Evolutionary conservation across 73 alveolate species (phyloP).

Genomic region (Blepharisma stoltei): DNA sequence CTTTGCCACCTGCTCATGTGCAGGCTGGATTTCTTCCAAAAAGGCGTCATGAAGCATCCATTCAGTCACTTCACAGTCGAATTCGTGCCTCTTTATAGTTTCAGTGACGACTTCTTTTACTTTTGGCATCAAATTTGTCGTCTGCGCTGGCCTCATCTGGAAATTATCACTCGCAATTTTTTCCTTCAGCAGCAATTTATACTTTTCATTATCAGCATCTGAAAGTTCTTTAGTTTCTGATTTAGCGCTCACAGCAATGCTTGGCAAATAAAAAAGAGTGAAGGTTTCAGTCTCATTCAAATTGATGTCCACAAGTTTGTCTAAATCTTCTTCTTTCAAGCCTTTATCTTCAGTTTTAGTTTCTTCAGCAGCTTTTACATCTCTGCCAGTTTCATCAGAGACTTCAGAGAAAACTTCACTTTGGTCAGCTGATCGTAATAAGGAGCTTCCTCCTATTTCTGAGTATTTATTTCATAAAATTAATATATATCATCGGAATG

Average conservation of each 20-base stretch:
- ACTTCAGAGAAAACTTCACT: slow-evolving; percentile 23
- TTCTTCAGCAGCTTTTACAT: slow-evolving; percentile 8
- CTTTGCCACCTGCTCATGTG: slow-evolving; percentile 44
- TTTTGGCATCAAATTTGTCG: slow-evolving; percentile 46
- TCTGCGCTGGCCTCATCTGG: slow-evolving; percentile 48
- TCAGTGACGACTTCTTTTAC: slow-evolving; percentile 29
- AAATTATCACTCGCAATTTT: slow-evolving; percentile 54
- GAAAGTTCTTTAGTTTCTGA: slow-evolving; percentile 46
- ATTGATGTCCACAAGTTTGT: slow-evolving; percentile 63
- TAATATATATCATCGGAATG: too few relatives aligned
- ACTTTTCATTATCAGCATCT: slow-evolving; percentile 40
- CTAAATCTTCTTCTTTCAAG: slow-evolving; percentile 49
- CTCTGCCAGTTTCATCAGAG: slow-evolving; percentile 27
- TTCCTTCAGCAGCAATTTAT: slow-evolving; percentile 61
- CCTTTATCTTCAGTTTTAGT: slow-evolving; percentile 31
- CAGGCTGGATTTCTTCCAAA: slow-evolving; percentile 39
- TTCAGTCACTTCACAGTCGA: slow-evolving; percentile 48
- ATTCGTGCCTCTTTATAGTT: slow-evolving; percentile 45
- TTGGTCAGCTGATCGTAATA: background rate
- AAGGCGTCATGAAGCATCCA: slow-evolving; percentile 60
- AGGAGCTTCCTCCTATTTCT: slow-evolving; percentile 38
- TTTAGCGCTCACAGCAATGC: slow-evolving; percentile 32
- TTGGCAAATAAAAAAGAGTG: slow-evolving; percentile 46
- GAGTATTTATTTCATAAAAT: too few relatives aligned
- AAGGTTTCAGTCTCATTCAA: slow-evolving; percentile 75